These are phyloP conservation scores for Tephrocybe sp. DNA, from an alignment of 768 basidiomycete genomes.

Conservation along the genomic window DNA sequence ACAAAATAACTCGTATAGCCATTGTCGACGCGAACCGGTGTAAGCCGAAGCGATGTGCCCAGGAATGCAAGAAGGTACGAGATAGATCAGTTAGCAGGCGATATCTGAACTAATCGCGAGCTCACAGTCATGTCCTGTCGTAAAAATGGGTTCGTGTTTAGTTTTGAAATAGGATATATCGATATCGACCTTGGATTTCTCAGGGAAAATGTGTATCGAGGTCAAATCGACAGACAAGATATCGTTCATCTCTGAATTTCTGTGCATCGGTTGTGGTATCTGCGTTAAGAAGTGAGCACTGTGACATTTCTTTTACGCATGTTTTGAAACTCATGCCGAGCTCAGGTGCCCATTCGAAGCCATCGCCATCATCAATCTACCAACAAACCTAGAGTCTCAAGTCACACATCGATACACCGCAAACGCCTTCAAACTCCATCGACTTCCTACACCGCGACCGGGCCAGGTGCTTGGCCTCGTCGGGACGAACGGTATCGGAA, in stretches of 20 bases:
- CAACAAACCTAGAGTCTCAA: slow-evolving; percentile 93
- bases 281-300: slow-evolving; percentile 93
- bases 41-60: slow-evolving; percentile 95
- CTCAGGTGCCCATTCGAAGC: slow-evolving; percentile 97
- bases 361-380: slow-evolving; percentile 97
- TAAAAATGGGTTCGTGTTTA: slow-evolving; percentile 23
- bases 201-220: slow-evolving; percentile 98
- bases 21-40: slow-evolving; percentile 91
- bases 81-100: slow-evolving; percentile 1
- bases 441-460: slow-evolving; percentile 93
- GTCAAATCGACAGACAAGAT: slow-evolving; percentile 96
- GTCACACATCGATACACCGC: slow-evolving; percentile 98
- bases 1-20: slow-evolving; percentile 98
- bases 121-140: slow-evolving; percentile 26
- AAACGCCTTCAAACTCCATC: slow-evolving; percentile 98
- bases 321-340: not conserved
- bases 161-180: not conserved
- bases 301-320: not conserved
- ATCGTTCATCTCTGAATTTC: slow-evolving; percentile 97
- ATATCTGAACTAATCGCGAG: slow-evolving; percentile 15
- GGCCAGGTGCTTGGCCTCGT: slow-evolving; percentile 99
- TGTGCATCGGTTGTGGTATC: slow-evolving; percentile 99
- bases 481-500: slow-evolving; percentile 99
- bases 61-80: slow-evolving; percentile 94
- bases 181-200: slow-evolving; percentile 1